Percentiles rank a stretch among this genome's conserved stretches.
These are phyloP conservation scores for Nemania sp. DNA, from an alignment of 2,329 filamentous ascomycete genomes.

Conservation along the genomic window DNA sequence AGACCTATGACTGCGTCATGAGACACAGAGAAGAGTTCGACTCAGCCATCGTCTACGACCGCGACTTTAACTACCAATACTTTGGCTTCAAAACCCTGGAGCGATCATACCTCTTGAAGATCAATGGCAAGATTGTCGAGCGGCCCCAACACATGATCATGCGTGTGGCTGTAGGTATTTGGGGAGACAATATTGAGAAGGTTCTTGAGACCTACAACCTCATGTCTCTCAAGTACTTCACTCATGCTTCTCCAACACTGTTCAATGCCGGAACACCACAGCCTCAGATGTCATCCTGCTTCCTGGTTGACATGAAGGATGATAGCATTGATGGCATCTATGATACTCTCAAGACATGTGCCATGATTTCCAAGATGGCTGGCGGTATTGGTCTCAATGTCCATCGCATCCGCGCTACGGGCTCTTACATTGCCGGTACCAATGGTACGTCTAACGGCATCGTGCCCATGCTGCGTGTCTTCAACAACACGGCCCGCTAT, in stretches of 20 bases:
- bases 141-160: constrained; percentile 99
- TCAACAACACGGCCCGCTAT: constrained; percentile 98
- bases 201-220: constrained; percentile 98
- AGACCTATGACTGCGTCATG: constrained; percentile 92
- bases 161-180: constrained; percentile 97
- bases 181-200: constrained; percentile 91
- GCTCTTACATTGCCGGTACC: constrained; percentile 96
- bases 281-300: constrained; percentile 95
- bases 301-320: constrained; percentile 99
- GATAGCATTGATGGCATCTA: constrained; percentile 99
- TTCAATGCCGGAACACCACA: constrained; percentile 98
- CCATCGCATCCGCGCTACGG: constrained; percentile 94
- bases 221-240: constrained; percentile 99
- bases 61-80: constrained; percentile 99
- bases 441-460: constrained; percentile 98
- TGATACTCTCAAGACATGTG: constrained; percentile 97
- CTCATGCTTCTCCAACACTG: constrained; percentile 94
- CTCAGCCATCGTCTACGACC: constrained; percentile 98
- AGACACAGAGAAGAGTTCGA: constrained; percentile 96
- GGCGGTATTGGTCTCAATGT: constrained; percentile 97
- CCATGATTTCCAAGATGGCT: constrained; percentile 99
- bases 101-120: constrained; percentile 93
- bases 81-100: constrained; percentile 99
- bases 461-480: constrained; percentile 96
- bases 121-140: constrained; percentile 95